phyloP scores from a whole-genome alignment of 2,329 filamentous ascomycete species.

The Aspergillus novofumigatus region DNA sequence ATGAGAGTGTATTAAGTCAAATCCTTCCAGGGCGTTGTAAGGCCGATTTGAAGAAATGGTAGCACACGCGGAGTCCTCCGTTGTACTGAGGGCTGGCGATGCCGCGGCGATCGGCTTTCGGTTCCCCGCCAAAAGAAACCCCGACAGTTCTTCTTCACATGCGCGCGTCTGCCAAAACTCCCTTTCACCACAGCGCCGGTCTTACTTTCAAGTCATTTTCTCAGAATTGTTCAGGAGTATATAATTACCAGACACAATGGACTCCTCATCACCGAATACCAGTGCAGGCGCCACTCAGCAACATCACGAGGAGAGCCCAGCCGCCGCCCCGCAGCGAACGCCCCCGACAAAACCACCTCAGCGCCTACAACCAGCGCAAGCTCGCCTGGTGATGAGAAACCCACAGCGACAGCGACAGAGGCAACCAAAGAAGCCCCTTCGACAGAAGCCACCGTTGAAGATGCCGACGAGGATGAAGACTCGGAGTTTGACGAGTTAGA shows the following conservation, averaged over 20 bases:
- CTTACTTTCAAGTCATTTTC: background rate
- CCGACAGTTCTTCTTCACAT: conserved; percentile 19
- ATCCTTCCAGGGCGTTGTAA: too few relatives aligned
- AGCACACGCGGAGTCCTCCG: too few relatives aligned
- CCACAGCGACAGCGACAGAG: background rate
- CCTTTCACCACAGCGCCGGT: background rate
- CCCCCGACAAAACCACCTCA: background rate
- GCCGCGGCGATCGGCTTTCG: conserved; percentile 24
- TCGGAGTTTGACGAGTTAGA: conserved; percentile 95
- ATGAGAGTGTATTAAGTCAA: too few relatives aligned
- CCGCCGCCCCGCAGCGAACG: background rate
- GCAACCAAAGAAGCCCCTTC: conserved; percentile 5
- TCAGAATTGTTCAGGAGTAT: background rate
- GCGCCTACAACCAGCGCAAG: background rate
- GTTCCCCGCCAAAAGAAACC: conserved; percentile 21
- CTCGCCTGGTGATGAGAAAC: background rate
- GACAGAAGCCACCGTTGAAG: conserved; percentile 3
- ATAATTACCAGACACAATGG: background rate
- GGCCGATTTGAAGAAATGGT: too few relatives aligned
- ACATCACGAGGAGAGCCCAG: background rate
- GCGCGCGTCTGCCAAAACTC: conserved; percentile 1
- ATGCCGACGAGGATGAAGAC: conserved; percentile 64
- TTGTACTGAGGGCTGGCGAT: background rate
- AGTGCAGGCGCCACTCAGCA: background rate
- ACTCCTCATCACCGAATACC: background rate